Conservation (phyloP, 495 filamentous ascomycete species). For the Trichoderma parareesei region DNA sequence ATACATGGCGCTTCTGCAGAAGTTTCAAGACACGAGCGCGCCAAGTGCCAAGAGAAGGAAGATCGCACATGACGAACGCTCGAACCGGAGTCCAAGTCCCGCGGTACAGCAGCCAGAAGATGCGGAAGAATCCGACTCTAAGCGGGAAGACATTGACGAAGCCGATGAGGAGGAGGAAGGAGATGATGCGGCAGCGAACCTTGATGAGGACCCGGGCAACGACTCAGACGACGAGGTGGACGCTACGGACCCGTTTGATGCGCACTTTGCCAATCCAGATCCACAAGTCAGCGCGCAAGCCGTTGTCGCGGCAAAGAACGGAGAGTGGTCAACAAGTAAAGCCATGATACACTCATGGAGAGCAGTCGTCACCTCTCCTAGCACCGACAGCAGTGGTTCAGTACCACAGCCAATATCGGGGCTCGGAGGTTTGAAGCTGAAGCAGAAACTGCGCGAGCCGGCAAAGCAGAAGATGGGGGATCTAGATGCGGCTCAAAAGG, state of each 20-base stretch:
- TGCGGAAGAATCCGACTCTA: slow-evolving; percentile 20
- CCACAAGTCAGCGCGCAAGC: slow-evolving; percentile 45
- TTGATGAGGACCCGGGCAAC: slow-evolving; percentile 39
- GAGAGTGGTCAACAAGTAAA: slow-evolving; percentile 50
- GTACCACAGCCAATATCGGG: slow-evolving; percentile 22
- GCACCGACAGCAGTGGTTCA: neutral
- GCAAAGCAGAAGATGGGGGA: slow-evolving; percentile 25
- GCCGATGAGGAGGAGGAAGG: slow-evolving; percentile 41
- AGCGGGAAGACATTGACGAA: slow-evolving; percentile 23
- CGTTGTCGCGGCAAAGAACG: slow-evolving; percentile 41
- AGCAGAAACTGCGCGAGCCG: slow-evolving; percentile 39
- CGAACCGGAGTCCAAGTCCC: slow-evolving; percentile 11
- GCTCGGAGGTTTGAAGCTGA: slow-evolving; percentile 50
- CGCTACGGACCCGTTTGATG: slow-evolving; percentile 65
- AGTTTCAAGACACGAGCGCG: slow-evolving; percentile 46
- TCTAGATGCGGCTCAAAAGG: slow-evolving; percentile 45
- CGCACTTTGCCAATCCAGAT: slow-evolving; percentile 62
- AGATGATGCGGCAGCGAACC: slow-evolving; percentile 5
- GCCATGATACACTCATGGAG: slow-evolving; percentile 27
- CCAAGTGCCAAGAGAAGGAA: slow-evolving; percentile 63
- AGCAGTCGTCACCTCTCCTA: slow-evolving; percentile 11
- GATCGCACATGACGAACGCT: slow-evolving; percentile 35
- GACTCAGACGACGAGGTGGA: slow-evolving; percentile 42
- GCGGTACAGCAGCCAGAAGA: slow-evolving; percentile 13
- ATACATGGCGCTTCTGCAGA: slow-evolving; percentile 60